Conservation (phyloP, 2,329 filamentous ascomycete species). For the Scytalidium sp. region DNA sequence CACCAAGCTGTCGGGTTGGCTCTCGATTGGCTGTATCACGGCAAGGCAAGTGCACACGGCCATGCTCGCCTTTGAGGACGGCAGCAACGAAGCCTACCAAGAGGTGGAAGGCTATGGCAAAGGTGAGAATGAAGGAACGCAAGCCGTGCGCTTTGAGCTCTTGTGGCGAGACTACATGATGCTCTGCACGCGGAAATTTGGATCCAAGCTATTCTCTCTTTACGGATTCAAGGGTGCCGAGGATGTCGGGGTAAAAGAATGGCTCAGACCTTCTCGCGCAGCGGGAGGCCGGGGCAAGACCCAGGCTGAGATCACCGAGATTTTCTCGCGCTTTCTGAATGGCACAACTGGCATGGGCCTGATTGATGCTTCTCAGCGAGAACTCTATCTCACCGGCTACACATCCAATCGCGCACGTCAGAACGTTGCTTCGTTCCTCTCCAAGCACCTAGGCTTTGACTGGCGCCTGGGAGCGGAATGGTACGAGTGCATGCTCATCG, state of each 20-base stretch:
- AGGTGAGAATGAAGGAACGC: constrained; percentile 71
- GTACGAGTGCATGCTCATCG: constrained; percentile 73
- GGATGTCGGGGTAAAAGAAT: constrained; percentile 47
- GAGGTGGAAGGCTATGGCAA: constrained; percentile 50
- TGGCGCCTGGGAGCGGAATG: constrained; percentile 81
- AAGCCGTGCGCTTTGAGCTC: constrained; percentile 67
- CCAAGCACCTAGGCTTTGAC: constrained; percentile 72
- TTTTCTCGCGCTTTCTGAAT: constrained; percentile 56
- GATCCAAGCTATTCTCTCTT: constrained; percentile 58
- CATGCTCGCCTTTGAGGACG: constrained; percentile 69
- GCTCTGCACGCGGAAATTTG: constrained; percentile 70
- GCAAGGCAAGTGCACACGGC: constrained; percentile 68
- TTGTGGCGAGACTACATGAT: constrained; percentile 82
- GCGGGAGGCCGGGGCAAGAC: constrained; percentile 16
- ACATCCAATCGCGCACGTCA: constrained; percentile 74
- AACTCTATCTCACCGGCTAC: constrained; percentile 73
- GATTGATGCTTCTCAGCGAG: constrained; percentile 74
- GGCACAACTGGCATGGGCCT: constrained; percentile 73
- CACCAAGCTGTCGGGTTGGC: constrained; percentile 72
- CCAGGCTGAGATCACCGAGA: constrained; percentile 41
- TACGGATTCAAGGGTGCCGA: constrained; percentile 55
- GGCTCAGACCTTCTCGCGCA: constrained; percentile 10
- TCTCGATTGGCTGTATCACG: constrained; percentile 70
- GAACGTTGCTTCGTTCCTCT: constrained; percentile 71
- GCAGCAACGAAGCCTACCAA: constrained; percentile 31